Conservation (phyloP, 345 rosid species). For the Eucalyptus erythrocorys region DNA sequence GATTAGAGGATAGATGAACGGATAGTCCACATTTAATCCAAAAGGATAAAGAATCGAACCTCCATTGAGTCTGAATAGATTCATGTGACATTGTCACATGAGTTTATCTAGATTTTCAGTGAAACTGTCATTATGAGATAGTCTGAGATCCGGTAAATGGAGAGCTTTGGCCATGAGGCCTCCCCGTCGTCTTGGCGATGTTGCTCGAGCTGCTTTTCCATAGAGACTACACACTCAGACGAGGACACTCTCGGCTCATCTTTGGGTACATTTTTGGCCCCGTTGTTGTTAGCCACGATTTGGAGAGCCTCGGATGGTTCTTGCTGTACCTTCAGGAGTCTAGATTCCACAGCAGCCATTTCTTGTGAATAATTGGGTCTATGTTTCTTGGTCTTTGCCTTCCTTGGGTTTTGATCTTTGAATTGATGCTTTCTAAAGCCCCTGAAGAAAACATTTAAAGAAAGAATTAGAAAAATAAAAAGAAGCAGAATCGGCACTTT, state of each 20-base stretch:
- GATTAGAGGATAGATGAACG: too few species aligned
- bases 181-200: constrained; percentile 43
- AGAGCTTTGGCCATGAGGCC: constrained; percentile 31
- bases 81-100: too few species aligned
- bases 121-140: too few species aligned
- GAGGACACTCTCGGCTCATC: constrained; percentile 17
- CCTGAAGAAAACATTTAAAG: too few species aligned
- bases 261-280: neutral
- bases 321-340: neutral
- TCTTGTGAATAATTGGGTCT: neutral
- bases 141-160: constrained; percentile 37
- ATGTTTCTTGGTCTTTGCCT: neutral
- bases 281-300: neutral
- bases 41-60: too few species aligned
- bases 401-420: neutral
- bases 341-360: constrained; percentile 26
- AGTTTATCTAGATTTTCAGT: too few species aligned
- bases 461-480: fast-evolving
- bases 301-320: too few species aligned
- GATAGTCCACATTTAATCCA: too few species aligned
- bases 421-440: neutral
- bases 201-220: constrained; percentile 30
- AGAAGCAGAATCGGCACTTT: neutral
- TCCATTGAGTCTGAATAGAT: too few species aligned
- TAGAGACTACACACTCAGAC: neutral